A percentile compares a stretch with the other conserved stretches of the same genome.
These are phyloP conservation scores for Nothopassalora personata DNA, from an alignment of 2,329 filamentous ascomycete genomes.

Conservation along the genomic window DNA sequence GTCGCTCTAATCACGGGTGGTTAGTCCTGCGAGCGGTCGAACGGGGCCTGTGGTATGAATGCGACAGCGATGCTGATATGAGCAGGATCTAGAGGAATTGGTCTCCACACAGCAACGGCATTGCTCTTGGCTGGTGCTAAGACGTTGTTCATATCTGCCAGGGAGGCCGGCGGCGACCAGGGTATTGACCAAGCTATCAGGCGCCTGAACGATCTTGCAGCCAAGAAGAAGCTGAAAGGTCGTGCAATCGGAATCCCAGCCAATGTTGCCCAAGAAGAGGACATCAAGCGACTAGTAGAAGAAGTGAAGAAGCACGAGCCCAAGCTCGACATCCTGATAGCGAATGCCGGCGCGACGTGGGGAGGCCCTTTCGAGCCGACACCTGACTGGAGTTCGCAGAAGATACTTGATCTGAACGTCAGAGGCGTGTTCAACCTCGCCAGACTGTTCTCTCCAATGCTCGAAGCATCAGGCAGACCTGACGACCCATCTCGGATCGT, in stretches of 20 bases:
- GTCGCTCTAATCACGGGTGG: conserved; percentile 79
- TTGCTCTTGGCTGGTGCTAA: conserved; percentile 81
- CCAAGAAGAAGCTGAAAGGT: conserved; percentile 50
- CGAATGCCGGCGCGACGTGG: conserved; percentile 90
- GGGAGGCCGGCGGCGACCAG: conserved; percentile 58
- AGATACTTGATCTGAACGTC: conserved; percentile 89
- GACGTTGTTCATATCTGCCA: conserved; percentile 86
- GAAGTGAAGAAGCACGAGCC: conserved; percentile 68
- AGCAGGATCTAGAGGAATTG: conserved; percentile 63
- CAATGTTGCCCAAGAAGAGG: conserved; percentile 65
- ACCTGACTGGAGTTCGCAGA: conserved; percentile 71
- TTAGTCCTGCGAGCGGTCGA: conserved; percentile 2
- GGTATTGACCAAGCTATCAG: conserved; percentile 73
- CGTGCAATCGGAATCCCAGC: conserved; percentile 72
- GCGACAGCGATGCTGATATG: conserved; percentile 7
- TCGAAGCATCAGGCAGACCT: conserved; percentile 55
- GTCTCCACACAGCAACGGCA: conserved; percentile 62
- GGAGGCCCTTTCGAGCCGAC: conserved; percentile 76
- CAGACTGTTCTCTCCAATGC: conserved; percentile 62
- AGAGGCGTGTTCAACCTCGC: conserved; percentile 65
- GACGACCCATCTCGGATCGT: conserved; percentile 71
- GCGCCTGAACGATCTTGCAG: conserved; percentile 74
- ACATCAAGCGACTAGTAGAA: conserved; percentile 64
- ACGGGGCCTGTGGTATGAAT: conserved; percentile 2
- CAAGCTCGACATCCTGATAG: conserved; percentile 78